Conservation (phyloP, 768 basidiomycete genomes). For the Daedalea quercina region DNA sequence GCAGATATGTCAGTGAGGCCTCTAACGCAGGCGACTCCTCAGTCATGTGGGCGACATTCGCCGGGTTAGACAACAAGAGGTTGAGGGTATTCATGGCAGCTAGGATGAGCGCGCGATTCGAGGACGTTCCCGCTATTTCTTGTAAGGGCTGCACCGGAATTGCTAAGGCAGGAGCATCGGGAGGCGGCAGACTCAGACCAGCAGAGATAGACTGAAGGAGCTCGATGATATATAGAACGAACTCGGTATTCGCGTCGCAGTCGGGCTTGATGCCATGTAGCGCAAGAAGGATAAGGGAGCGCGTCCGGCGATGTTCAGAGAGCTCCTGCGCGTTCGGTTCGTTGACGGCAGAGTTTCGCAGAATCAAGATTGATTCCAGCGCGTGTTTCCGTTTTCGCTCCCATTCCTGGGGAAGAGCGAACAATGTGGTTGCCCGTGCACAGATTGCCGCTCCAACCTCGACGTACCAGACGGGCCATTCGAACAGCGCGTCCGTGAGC, state of each 20-base stretch:
- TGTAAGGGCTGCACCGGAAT: conserved; percentile 55
- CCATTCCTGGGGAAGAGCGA: conserved; percentile 45
- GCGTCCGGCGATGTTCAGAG: conserved; percentile 49
- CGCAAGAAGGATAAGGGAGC: conserved; percentile 58
- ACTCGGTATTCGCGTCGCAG: conserved; percentile 65
- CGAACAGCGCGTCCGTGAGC: conserved; percentile 75
- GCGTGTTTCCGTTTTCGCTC: conserved; percentile 64
- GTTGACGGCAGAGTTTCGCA: conserved; percentile 79
- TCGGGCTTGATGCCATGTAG: conserved; percentile 54
- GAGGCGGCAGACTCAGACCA: conserved; percentile 33
- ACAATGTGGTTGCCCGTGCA: conserved; percentile 40
- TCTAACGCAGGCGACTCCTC: conserved; percentile 52
- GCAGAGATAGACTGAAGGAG: conserved; percentile 57
- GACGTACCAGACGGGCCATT: conserved; percentile 85
- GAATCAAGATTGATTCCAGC: conserved; percentile 76
- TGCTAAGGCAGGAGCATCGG: conserved; percentile 22
- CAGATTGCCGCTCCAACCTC: conserved; percentile 47
- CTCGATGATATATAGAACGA: conserved; percentile 65
- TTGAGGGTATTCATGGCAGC: conserved; percentile 55
- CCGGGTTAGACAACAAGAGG: conserved; percentile 52
- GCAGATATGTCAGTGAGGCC: conserved; percentile 64
- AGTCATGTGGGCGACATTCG: conserved; percentile 48
- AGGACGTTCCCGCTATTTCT: conserved; percentile 46
- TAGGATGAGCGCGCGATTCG: conserved; percentile 74
- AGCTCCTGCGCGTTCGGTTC: conserved; percentile 63